phyloP scores from a whole-genome alignment of 2,329 filamentous ascomycete genomes.

The Coccinonectria pachysandricola region DNA sequence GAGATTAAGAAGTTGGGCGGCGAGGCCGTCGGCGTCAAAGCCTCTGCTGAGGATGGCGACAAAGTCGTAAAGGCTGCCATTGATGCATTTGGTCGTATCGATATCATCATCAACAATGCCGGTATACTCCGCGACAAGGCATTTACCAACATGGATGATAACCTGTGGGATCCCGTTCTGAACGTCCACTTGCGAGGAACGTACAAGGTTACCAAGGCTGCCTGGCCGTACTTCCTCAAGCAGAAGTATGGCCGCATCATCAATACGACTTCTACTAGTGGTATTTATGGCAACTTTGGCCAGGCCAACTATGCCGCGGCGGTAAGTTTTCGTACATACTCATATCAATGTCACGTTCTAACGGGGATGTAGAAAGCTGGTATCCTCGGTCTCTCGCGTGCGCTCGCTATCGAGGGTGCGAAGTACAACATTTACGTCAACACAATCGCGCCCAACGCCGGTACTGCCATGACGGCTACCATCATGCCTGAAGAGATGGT shows the following conservation, averaged over 20 bases:
- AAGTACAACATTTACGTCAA: conserved; percentile 99
- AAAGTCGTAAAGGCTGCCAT: conserved; percentile 86
- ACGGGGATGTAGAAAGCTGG: conserved; percentile 72
- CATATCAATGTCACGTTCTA: too few relatives aligned
- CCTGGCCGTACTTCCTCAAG: conserved; percentile 95
- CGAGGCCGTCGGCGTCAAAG: conserved; percentile 86
- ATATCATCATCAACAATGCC: conserved; percentile 95
- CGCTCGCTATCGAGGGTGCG: conserved; percentile 81
- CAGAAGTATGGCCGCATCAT: conserved; percentile 96
- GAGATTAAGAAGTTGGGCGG: conserved; percentile 88
- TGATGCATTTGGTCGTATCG: conserved; percentile 84
- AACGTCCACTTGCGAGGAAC: conserved; percentile 90
- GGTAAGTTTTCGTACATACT: conserved; percentile 49
- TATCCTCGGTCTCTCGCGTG: conserved; percentile 90
- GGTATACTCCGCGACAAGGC: conserved; percentile 97
- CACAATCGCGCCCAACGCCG: conserved; percentile 95
- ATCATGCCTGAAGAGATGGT: conserved; percentile 96
- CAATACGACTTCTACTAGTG: conserved; percentile 93
- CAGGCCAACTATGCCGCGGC: conserved; percentile 95
- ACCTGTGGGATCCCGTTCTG: conserved; percentile 83
- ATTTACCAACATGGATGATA: conserved; percentile 95
- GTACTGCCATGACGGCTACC: conserved; percentile 87
- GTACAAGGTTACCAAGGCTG: conserved; percentile 94
- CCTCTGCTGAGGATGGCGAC: conserved; percentile 86
- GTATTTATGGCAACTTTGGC: conserved; percentile 98